phyloP scores from a whole-genome alignment of 495 filamentous ascomycete genomes.

The Patellaria atrata region DNA sequence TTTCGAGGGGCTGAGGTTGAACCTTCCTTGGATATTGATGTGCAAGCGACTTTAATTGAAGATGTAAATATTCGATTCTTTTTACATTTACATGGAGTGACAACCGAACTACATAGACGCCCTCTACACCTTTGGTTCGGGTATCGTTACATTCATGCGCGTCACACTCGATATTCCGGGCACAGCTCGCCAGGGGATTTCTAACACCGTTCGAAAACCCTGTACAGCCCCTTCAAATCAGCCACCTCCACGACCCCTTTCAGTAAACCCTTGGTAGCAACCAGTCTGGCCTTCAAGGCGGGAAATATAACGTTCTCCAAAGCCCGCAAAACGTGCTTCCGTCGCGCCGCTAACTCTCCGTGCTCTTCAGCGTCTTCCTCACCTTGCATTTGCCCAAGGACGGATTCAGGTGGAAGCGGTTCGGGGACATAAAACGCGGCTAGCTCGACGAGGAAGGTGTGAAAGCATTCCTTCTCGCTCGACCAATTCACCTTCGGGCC shows the following conservation, averaged over 20 bases:
- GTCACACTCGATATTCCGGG: too few relatives aligned
- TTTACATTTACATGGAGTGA: too few relatives aligned
- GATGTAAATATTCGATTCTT: too few relatives aligned
- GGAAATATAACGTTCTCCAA: constrained; percentile 68
- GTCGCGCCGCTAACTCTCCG: constrained; percentile 40
- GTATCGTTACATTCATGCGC: too few relatives aligned
- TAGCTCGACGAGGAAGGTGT: constrained; percentile 72
- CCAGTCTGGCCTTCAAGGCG: constrained; percentile 64
- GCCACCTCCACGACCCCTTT: constrained; percentile 77
- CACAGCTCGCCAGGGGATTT: too few relatives aligned
- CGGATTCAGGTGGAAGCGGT: constrained; percentile 35
- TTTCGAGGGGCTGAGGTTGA: too few relatives aligned
- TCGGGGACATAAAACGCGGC: constrained; percentile 88
- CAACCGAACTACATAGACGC: too few relatives aligned
- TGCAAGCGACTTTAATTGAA: too few relatives aligned
- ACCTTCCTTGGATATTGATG: too few relatives aligned
- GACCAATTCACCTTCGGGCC: constrained; percentile 84
- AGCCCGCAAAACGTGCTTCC: constrained; percentile 41
- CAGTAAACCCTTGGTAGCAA: constrained; percentile 70
- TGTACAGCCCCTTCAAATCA: constrained; percentile 85
- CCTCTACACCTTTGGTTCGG: too few relatives aligned
- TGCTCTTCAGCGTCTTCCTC: constrained; percentile 23
- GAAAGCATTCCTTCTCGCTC: constrained; percentile 74
- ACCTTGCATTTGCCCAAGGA: constrained; percentile 5
- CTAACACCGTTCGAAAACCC: constrained; percentile 95